Evolutionary conservation across 2,329 filamentous ascomycete species (phyloP), one percentile per base, ranked within the genome.

Genomic region (Gliomastix tumulicola): DNA sequence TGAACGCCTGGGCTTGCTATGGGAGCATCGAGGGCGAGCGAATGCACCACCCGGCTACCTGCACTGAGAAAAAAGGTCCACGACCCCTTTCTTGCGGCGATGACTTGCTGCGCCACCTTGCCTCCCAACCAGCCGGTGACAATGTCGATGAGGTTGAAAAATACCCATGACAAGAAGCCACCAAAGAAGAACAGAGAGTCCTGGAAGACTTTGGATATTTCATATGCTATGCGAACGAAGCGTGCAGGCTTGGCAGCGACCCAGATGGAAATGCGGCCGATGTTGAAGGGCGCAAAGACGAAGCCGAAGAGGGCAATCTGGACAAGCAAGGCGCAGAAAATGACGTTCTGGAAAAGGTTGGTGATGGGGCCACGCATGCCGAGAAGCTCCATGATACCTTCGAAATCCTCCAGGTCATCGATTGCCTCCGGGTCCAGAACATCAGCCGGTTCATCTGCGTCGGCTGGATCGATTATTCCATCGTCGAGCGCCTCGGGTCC

Each of bases 311-410:
- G 79, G 12, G 89, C 94, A 35, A 90, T 76, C 2, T 86, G 84
- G 12, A 98, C 88, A 20, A 98, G 71, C 32, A 97, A 82, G 7
- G 85, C 83, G 55, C 90, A 95, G 59, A 98, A 98, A 13, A 96
- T 80, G 38, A 86, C 88, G 48, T 98, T 98, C 53, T 98, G 92
- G 47, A 97, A 79, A 6, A 98, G 73, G 4, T 88, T 88, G 12
- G 84, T 82, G 4, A 98, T 71, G 1, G 92, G 92, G 0, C 92
- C 92, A 51, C 94, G 87, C 84, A 98, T 94, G 25, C 92, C 92
- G 41, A 98, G 84, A 13, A 98, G 76, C 57, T 98, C 92, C 68
- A 98, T 80, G 36, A 98, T 86, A 1, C 92, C 92, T 55, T 98
- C 92, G 13, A 98, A 79, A 53, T 98, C 92, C 60, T 98, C 92